These are phyloP conservation scores for Botryotinia calthae DNA, from an alignment of 2,329 filamentous ascomycete genomes.

Conservation along the genomic window DNA sequence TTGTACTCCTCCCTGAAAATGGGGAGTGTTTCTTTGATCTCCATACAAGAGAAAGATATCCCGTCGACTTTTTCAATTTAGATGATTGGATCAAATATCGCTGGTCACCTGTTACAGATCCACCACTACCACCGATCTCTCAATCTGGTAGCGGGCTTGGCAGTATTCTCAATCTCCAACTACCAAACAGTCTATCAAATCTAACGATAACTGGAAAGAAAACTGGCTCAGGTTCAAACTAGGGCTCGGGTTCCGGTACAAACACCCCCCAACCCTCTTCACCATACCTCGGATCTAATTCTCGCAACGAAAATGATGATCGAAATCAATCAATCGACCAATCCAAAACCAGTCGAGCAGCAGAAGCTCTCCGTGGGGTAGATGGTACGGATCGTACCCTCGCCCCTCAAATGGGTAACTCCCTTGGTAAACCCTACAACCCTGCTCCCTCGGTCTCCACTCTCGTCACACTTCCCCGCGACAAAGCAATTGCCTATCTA, in stretches of 20 bases:
- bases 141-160: constrained; percentile 40
- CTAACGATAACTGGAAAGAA: constrained; percentile 37
- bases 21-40: constrained; percentile 81
- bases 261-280: constrained; percentile 20
- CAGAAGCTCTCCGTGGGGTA: constrained; percentile 29
- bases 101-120: constrained; percentile 72
- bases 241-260: constrained; percentile 21
- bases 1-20: constrained; percentile 79
- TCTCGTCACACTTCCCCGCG: constrained; percentile 37
- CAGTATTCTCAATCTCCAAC: constrained; percentile 40
- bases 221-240: constrained; percentile 18
- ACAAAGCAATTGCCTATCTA: constrained; percentile 60
- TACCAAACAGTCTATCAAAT: constrained; percentile 33
- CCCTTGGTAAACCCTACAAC: constrained; percentile 29
- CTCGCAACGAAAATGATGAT: constrained; percentile 33
- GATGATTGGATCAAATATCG: constrained; percentile 77
- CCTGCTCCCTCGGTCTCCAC: constrained; percentile 36
- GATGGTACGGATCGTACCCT: constrained; percentile 36
- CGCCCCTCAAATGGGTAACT: constrained; percentile 35
- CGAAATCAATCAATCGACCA: constrained; percentile 22
- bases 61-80: constrained; percentile 78
- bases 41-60: constrained; percentile 74
- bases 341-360: constrained; percentile 32
- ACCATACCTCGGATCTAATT: constrained; percentile 22
- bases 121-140: constrained; percentile 56